Evolutionary conservation across 1,284 basidiomycete genomes (phyloP).

Genomic region (Trametes polyzona): DNA sequence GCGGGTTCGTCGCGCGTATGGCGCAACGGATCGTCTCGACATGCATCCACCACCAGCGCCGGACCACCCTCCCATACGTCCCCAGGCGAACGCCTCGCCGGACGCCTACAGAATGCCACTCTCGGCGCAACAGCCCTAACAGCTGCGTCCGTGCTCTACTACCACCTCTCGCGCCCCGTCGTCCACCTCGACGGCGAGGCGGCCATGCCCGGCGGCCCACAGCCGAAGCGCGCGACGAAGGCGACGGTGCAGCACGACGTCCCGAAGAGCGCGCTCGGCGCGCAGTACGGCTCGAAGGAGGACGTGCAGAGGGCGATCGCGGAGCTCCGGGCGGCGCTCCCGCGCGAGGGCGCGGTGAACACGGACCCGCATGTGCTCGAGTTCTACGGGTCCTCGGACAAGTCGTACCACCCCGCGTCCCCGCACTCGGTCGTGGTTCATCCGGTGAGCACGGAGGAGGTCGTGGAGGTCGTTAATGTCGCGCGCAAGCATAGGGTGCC

Average conservation of each 20-base stretch:
- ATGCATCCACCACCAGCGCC: neutral
- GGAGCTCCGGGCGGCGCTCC: conserved; percentile 54
- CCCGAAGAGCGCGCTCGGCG: conserved; percentile 3
- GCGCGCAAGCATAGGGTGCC: conserved; percentile 59
- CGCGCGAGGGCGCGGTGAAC: conserved; percentile 47
- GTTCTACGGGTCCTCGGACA: conserved; percentile 66
- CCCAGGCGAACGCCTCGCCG: conserved; percentile 1
- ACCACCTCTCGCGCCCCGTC: conserved; percentile 1
- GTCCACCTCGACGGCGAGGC: conserved; percentile 20
- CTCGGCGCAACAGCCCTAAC: neutral
- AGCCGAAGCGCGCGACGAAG: conserved; percentile 15
- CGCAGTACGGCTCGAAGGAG: conserved; percentile 28
- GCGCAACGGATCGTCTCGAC: neutral
- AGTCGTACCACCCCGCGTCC: conserved; percentile 68
- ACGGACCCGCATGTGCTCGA: conserved; percentile 54
- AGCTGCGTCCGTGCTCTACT: neutral
- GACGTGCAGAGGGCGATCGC: conserved; percentile 58
- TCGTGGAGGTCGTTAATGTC: conserved; percentile 59
- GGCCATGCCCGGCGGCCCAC: conserved; percentile 1
- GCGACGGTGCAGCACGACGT: conserved; percentile 4
- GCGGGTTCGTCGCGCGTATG: conserved; percentile 6
- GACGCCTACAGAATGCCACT: neutral
- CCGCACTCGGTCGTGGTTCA: conserved; percentile 67
- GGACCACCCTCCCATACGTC: neutral
- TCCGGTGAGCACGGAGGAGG: conserved; percentile 55